phyloP scores from a whole-genome alignment of 495 filamentous ascomycete genomes.

The Trichocladium antarcticum region DNA sequence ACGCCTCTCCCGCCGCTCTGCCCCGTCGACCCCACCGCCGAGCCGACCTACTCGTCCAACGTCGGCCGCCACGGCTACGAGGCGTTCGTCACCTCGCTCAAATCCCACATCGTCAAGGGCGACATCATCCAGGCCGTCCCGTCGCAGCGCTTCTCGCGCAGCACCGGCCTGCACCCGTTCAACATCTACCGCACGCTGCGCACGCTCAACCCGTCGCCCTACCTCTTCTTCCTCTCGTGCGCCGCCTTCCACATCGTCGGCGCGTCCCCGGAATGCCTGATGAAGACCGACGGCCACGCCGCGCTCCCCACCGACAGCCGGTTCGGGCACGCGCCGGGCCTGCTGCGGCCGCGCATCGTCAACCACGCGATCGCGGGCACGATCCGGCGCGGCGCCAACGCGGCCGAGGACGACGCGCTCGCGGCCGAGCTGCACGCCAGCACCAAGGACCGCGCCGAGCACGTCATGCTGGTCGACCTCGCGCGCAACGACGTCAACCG shows the following conservation, averaged over 20 bases:
- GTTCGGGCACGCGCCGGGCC: slow-evolving; percentile 20
- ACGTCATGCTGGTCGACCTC: slow-evolving; percentile 98
- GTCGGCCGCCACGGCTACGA: slow-evolving; percentile 85
- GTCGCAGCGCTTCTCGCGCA: slow-evolving; percentile 81
- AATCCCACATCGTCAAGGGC: slow-evolving; percentile 76
- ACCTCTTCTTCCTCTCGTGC: slow-evolving; percentile 93
- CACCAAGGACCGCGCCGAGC: slow-evolving; percentile 90
- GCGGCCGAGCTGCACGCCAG: slow-evolving; percentile 67
- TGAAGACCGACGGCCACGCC: slow-evolving; percentile 59
- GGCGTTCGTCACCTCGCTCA: slow-evolving; percentile 65
- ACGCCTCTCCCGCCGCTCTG: slow-evolving; percentile 66
- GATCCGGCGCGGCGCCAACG: slow-evolving; percentile 70
- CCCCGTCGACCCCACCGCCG: slow-evolving; percentile 56
- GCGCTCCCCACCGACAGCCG: slow-evolving; percentile 18
- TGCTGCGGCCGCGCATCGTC: slow-evolving; percentile 62
- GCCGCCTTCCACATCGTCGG: slow-evolving; percentile 87
- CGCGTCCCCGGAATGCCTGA: slow-evolving; percentile 84
- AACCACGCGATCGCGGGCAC: slow-evolving; percentile 97
- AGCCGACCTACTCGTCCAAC: slow-evolving; percentile 70
- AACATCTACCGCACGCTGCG: slow-evolving; percentile 96
- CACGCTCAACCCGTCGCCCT: slow-evolving; percentile 90
- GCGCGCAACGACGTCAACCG: slow-evolving; percentile 95
- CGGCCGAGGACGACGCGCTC: slow-evolving; percentile 67
- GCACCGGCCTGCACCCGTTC: slow-evolving; percentile 85
- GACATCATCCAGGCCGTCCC: slow-evolving; percentile 98